Conservation (phyloP, 768 basidiomycete species). For the Leucosporidium creatinivorum region DNA sequence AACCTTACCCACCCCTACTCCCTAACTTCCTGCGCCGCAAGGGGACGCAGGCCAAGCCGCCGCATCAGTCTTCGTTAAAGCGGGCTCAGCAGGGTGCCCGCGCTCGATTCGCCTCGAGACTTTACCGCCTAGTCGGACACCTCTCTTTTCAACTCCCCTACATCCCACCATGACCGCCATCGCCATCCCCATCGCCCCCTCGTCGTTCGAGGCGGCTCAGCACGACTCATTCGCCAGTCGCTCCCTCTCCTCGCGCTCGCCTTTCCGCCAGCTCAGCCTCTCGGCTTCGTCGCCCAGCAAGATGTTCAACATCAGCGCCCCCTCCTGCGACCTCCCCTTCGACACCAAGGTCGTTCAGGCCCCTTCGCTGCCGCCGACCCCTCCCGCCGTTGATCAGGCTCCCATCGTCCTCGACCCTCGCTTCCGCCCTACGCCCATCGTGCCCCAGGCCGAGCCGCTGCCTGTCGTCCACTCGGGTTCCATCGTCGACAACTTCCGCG, state of each 20-base stretch:
- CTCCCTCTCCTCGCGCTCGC: slow-evolving; percentile 27
- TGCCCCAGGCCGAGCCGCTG: slow-evolving; percentile 9
- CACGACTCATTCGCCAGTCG: slow-evolving; percentile 3
- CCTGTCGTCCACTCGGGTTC: slow-evolving; percentile 30
- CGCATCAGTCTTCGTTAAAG: slow-evolving; percentile 9
- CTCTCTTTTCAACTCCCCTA: not conserved
- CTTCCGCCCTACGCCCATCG: slow-evolving; percentile 9
- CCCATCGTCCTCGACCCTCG: not conserved
- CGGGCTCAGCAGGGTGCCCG: not conserved
- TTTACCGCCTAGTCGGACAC: not conserved
- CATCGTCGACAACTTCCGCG: slow-evolving; percentile 29
- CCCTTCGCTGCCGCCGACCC: not conserved
- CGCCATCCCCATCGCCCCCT: slow-evolving; percentile 23
- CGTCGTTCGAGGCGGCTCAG: slow-evolving; percentile 13
- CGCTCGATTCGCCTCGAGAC: slow-evolving; percentile 3
- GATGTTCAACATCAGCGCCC: slow-evolving; percentile 11
- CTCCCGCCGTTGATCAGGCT: not conserved
- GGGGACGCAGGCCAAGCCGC: slow-evolving; percentile 16
- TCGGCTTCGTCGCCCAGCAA: slow-evolving; percentile 11
- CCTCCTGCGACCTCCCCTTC: slow-evolving; percentile 3
- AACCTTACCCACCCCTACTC: not conserved
- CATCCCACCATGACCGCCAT: slow-evolving; percentile 24
- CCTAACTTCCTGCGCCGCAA: slow-evolving; percentile 25
- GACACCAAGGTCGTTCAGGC: not conserved
- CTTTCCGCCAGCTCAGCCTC: slow-evolving; percentile 25